Percentiles rank a stretch among this genome's conserved stretches.
Conservation (phyloP, 2,329 filamentous ascomycete genomes). For the Aaosphaeria arxii region DNA sequence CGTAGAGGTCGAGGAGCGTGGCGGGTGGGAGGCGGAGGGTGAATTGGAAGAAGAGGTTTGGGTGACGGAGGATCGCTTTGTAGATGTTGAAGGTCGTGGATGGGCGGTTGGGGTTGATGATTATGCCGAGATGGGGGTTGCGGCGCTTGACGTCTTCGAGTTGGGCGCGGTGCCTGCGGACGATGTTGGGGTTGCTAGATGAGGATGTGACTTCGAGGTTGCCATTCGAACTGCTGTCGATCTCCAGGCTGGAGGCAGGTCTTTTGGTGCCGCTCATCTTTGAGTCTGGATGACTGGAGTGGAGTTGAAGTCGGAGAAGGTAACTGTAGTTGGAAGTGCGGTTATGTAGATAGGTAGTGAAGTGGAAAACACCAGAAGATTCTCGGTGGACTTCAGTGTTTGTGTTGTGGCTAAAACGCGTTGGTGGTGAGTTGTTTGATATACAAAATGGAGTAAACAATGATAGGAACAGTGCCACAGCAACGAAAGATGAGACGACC, state of each 20-base stretch:
- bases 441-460: neutral
- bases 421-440: neutral
- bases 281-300: neutral
- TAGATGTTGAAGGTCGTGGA: conserved; percentile 28
- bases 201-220: no score
- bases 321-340: no score
- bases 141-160: conserved; percentile 19
- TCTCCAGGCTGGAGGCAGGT: conserved; percentile 9
- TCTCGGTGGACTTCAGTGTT: neutral
- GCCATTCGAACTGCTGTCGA: neutral
- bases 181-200: no score
- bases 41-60: conserved; percentile 36
- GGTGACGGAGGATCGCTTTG: conserved; percentile 32
- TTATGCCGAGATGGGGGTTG: neutral
- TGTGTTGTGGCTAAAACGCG: neutral
- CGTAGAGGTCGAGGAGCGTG: conserved; percentile 28
- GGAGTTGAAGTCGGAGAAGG: no score
- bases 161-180: neutral
- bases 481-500: no score
- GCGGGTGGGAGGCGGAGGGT: conserved; percentile 20
- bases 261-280: conserved; percentile 12
- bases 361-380: neutral
- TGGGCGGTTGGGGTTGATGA: neutral
- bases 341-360: no score
- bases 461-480: no score